Conservation (phyloP, 306 rosid species). For the Cucurbita pepo region DNA sequence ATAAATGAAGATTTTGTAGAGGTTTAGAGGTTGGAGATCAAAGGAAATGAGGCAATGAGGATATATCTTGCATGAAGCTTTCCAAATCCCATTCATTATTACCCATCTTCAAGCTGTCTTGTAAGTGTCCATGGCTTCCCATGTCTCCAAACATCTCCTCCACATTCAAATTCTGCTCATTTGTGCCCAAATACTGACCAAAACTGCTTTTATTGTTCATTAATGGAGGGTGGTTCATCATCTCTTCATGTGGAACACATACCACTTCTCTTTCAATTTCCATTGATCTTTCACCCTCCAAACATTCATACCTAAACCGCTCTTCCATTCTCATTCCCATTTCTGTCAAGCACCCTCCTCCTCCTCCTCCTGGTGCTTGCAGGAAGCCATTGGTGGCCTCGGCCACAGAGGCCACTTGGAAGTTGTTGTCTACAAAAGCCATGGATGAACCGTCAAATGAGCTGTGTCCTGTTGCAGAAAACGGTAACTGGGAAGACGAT, state of each 20-base stretch:
- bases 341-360: conserved; percentile 11
- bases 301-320: conserved; percentile 18
- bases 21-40: conserved; percentile 20
- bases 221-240: background rate
- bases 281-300: conserved; percentile 20
- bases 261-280: conserved; percentile 33
- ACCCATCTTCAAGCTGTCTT: conserved; percentile 61
- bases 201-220: conserved; percentile 28
- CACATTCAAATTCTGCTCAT: conserved; percentile 20
- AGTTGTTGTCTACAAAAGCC: conserved; percentile 22
- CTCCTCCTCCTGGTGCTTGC: conserved; percentile 1
- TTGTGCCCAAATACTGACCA: conserved; percentile 1
- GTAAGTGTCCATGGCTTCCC: conserved; percentile 21
- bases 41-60: conserved; percentile 52
- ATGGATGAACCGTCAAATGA: conserved; percentile 29
- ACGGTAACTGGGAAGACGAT: conserved; percentile 21
- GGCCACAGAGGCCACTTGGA: conserved; percentile 13
- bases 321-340: conserved; percentile 6
- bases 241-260: conserved; percentile 24
- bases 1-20: conserved; percentile 12
- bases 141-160: conserved; percentile 26
- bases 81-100: conserved; percentile 86
- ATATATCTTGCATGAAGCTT: conserved; percentile 69
- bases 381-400: conserved; percentile 16
- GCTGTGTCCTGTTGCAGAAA: conserved; percentile 8